Base-by-base conservation (phyloP, 176 grass and related monocot genomes). In the Juncus inflexus region DNA sequence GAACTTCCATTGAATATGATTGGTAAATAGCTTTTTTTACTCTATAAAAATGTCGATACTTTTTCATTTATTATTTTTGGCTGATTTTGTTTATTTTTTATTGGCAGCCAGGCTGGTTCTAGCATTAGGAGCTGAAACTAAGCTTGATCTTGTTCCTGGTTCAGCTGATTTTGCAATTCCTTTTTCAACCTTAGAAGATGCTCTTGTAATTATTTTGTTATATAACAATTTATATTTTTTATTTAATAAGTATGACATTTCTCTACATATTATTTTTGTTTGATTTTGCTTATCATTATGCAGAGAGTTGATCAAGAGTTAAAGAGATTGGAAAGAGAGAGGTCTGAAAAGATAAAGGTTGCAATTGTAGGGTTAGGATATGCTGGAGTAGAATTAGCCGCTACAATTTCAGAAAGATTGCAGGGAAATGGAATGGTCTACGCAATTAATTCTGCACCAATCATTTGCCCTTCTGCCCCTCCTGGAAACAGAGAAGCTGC, bases 61-160 rank as follows among this genome's bases (percentile, higher is more conserved):
- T 43, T 59, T 15, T 7, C 52, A 35, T 3, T 55, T 8, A 50
- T 14, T 60, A 0, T 36, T 67, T 42, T 47, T 80, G 68, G 57
- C 69, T 92, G 37, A 81, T 89, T 55, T 75, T 28, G 40, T 65
- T 86, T 50, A 52, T 71, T 86, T 86, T 16, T 36, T 84, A 73
- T 86, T 87, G 94, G 80, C 88, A 99, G 94, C 84, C 85, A 99
- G 94, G 94, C 80, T 99, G 55, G 85, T 99, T 83, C 74, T 99
- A 74, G 88, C 94, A 86, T 86, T 99, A 78, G 94, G 94, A 41
- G 79, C 88, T 90, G 94, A 89, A 92, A 75, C 88, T 75, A 99
- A 99, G 75, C 75, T 90, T 60, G 94, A 90, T 55, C 64, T 78
- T 35, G 75, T 92, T 80, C 94, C 94, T 9, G 85, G 94, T 67